Evolutionary conservation across 2,329 filamentous ascomycete genomes (phyloP), one percentile per base, ranked within the genome.

Genomic region (Bipolaris oryzae): DNA sequence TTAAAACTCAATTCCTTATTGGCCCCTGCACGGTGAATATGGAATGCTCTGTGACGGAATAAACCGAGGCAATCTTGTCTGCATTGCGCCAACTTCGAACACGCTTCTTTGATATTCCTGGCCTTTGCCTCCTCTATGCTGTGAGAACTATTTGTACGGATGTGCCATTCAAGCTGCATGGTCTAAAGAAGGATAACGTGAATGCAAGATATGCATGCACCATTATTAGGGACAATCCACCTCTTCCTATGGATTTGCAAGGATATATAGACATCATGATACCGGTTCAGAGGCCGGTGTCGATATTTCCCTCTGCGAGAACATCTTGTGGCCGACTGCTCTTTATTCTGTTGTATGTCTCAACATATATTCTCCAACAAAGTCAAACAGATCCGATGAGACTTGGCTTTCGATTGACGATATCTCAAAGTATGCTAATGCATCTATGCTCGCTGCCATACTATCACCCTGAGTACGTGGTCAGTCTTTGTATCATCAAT

Each of bases 371-470:
- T 47, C 43, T 7, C 50, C 55, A 16, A 56, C 53, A 15, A 66
- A 61, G 13, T 57, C 45, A 31, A 64, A 67, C 5, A 66, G 35
- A 18, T 56, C 54, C 2, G 56, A 53, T 2, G 66, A 45, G 3
- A 60, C 60, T 45, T 53, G 49, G 18, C 25, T 53, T 4, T 50
- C 54, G 10, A 47, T 28, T 15, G 54, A 57, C 7, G 64, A 64
- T 10, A 63, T 63, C 39, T 63, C 59, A 25, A 67, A 64, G 28
- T 66, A 66, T 3, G 59, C 64, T 18, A 57, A 46, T 1, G 61
- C 60, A 1, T 42, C 43, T 7, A 64, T 64, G n/a, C 50, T 54
- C 6, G 44, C 47, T n/a, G 55, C 61, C 10, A 64, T 38, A n/a
- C 41, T 58, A n/a, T 62, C 58, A 15, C 53, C 60, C 62, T 66